These are phyloP conservation scores for Paxillus ammoniavirescens DNA, from an alignment of 768 basidiomycete genomes.

Conservation along the genomic window DNA sequence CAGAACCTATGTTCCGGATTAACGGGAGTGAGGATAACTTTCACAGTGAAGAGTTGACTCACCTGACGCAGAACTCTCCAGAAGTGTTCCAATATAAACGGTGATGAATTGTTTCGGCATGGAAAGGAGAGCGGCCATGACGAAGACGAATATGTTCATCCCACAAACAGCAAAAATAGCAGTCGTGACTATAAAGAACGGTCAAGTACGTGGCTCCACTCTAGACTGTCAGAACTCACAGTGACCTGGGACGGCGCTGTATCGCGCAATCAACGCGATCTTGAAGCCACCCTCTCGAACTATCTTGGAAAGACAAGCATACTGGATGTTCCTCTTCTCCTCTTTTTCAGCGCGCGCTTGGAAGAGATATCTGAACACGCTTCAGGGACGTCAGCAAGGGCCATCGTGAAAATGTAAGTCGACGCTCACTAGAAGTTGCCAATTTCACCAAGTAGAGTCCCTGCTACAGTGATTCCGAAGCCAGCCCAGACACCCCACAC, in stretches of 20 bases:
- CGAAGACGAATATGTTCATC: slow-evolving; percentile 77
- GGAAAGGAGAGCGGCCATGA: slow-evolving; percentile 76
- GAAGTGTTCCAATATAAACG: slow-evolving; percentile 84
- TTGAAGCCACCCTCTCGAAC: slow-evolving; percentile 88
- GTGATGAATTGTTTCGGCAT: slow-evolving; percentile 90
- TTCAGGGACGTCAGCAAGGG: slow-evolving; percentile 28
- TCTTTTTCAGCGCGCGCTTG: slow-evolving; percentile 71
- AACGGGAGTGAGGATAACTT: background rate
- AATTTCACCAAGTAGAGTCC: slow-evolving; percentile 82
- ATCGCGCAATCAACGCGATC: slow-evolving; percentile 72
- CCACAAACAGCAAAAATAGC: slow-evolving; percentile 89
- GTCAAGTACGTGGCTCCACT: background rate
- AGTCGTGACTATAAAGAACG: slow-evolving; percentile 62
- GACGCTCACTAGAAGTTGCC: slow-evolving; percentile 82
- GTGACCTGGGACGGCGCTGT: slow-evolving; percentile 85
- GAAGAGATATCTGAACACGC: slow-evolving; percentile 84
- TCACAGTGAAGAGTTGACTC: background rate
- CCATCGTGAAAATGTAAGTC: background rate
- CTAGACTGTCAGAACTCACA: slow-evolving; percentile 45
- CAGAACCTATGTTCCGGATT: slow-evolving; percentile 14
- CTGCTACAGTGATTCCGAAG: slow-evolving; percentile 82
- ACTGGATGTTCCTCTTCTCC: slow-evolving; percentile 55
- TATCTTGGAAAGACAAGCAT: slow-evolving; percentile 61
- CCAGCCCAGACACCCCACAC: slow-evolving; percentile 90
- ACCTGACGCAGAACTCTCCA: slow-evolving; percentile 48